Base-by-base conservation (phyloP, 2,329 filamentous ascomycete species). In the Ceratocystis cubensis region DNA sequence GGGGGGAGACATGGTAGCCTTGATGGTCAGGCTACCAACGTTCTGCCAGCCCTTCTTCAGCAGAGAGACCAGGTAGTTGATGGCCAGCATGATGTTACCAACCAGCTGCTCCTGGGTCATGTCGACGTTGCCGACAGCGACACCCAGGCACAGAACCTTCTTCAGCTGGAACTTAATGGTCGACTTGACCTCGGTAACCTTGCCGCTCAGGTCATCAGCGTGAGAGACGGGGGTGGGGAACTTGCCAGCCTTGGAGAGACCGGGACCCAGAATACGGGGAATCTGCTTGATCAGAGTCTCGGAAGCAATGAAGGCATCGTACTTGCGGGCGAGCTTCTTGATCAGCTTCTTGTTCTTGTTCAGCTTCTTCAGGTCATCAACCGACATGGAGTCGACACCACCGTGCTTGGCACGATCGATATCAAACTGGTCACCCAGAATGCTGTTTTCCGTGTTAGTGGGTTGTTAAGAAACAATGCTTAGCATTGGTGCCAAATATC, bases 311-410 rank as follows among this genome's bases (percentile, higher is more conserved):
- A 99, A 99, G 74, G 94, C 94, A 81, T 99, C 94, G 88, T 99
- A 97, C 86, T 99, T 99, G 87, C 92, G 91, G 71, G 94, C 94
- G 73, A 99, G 89, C 89, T 99, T 99, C 91, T 99, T 99, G 88
- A 99, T 96, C 76, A 97, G 88, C 89, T 99, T 99, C 90, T 99
- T 97, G 91, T 99, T 99, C 91, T 99, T 99, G 89, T 99, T 99
- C 74, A 99, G 91, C 89, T 99, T 99, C 90, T 99, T 99, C 82
- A 99, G 83, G 81, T 99, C 94, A 76, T 99, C 94, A 72, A 90
- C 81, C 76, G 90, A 96, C 94, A 97, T 97, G 82, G 93, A 91
- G 78, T 99, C 94, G 74, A 97, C 86, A 79, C 91, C 93, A 76
- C 91, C 89, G 85, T 99, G 94, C 88, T 99, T 99, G 78, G 94